These are phyloP conservation scores for Rhododendron kiyosumense DNA, from an alignment of 148 eudicot genomes.

Conservation along the genomic window DNA sequence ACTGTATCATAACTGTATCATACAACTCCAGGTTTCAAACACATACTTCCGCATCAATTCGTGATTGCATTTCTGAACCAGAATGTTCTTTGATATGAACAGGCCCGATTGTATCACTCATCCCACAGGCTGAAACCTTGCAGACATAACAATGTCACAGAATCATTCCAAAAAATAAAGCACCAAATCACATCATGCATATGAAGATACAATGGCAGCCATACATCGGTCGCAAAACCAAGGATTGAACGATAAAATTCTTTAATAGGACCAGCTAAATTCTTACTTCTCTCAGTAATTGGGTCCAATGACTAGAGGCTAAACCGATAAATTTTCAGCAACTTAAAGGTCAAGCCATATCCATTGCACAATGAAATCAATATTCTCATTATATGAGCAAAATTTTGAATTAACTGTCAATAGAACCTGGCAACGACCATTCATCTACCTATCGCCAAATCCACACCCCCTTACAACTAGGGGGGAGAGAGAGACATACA, in stretches of 20 bases:
- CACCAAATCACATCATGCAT: neutral
- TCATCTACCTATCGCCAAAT: neutral
- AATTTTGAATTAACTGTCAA: neutral
- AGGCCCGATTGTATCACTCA: conserved; percentile 89
- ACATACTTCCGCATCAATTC: conserved; percentile 84
- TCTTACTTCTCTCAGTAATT: neutral
- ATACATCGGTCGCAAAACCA: neutral
- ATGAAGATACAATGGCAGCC: neutral
- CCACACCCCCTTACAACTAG: neutral
- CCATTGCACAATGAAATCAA: neutral
- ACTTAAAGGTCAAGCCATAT: neutral
- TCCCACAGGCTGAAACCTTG: conserved; percentile 85
- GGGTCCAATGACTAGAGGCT: neutral
- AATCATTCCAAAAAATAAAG: neutral
- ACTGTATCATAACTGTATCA: neutral
- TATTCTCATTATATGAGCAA: neutral
- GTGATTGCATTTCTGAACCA: conserved; percentile 94
- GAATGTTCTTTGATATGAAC: conserved; percentile 82
- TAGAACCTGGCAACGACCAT: neutral
- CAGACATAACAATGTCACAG: conserved; percentile 8
- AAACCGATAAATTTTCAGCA: neutral
- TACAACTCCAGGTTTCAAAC: conserved; percentile 9
- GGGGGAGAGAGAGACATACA: neutral
- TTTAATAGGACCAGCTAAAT: neutral
- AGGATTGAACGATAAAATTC: neutral